Evolutionary conservation across 1,139 yeast species (phyloP).

Genomic region (Saccharomyces hybrid): DNA sequence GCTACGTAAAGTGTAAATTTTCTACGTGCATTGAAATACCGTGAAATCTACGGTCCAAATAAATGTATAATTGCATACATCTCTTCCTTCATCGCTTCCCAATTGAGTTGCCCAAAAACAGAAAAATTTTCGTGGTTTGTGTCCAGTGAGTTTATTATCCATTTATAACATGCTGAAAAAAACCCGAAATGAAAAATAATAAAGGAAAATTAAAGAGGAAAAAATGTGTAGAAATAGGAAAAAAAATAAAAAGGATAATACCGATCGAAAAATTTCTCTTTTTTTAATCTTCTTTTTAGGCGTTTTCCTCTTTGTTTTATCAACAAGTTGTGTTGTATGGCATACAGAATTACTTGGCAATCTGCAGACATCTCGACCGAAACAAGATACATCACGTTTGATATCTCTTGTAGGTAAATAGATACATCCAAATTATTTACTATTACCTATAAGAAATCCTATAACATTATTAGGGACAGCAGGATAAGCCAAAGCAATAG

Average conservation of each 20-base stretch:
- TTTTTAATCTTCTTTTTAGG: neutral
- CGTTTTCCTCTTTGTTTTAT: neutral
- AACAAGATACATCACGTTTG: too few relatives aligned
- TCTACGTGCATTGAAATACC: neutral
- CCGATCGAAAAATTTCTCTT: neutral
- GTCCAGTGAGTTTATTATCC: neutral
- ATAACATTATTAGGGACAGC: too few relatives aligned
- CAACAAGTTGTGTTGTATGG: too few relatives aligned
- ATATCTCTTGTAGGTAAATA: too few relatives aligned
- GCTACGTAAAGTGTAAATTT: neutral
- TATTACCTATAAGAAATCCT: too few relatives aligned
- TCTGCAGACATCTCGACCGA: too few relatives aligned
- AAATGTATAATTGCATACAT: neutral
- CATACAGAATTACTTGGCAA: too few relatives aligned
- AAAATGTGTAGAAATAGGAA: neutral
- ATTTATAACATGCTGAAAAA: neutral
- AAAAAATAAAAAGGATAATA: slow-evolving; percentile 1
- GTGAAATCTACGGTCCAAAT: neutral
- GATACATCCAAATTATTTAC: too few relatives aligned
- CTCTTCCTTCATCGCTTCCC: neutral
- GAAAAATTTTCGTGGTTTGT: neutral
- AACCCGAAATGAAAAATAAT: slow-evolving; percentile 1
- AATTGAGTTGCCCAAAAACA: neutral
- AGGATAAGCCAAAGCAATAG: neutral
- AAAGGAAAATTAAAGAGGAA: slow-evolving; percentile 1